phyloP scores from a whole-genome alignment of 2,329 filamentous ascomycete genomes.

The Chaetomium sp. region DNA sequence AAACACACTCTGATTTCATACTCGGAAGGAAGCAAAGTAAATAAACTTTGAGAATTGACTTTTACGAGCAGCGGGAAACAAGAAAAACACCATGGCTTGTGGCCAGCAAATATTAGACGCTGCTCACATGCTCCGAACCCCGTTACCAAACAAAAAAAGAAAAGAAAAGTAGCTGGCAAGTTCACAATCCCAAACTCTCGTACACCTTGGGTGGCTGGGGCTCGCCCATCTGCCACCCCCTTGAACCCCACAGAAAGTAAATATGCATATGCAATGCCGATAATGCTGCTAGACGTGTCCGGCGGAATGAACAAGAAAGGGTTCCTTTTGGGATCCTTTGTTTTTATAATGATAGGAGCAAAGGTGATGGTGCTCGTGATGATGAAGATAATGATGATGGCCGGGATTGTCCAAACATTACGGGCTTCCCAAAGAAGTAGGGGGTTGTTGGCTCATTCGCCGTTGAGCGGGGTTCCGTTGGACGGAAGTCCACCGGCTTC shows the following conservation, averaged over 20 bases:
- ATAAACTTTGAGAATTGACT: too few species aligned
- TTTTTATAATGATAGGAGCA: not conserved
- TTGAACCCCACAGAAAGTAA: not conserved
- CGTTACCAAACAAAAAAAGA: too few species aligned
- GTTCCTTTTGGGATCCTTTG: not conserved
- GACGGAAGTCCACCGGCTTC: constrained; percentile 34
- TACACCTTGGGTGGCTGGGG: not conserved
- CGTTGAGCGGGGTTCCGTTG: constrained; percentile 37
- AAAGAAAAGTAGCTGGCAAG: too few species aligned
- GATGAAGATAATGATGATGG: too few species aligned
- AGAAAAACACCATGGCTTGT: too few species aligned
- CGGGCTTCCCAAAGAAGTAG: not conserved
- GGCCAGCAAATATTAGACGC: too few species aligned
- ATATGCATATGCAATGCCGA: not conserved
- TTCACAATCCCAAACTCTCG: not conserved
- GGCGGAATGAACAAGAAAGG: not conserved
- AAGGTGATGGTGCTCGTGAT: not conserved
- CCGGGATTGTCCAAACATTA: not conserved
- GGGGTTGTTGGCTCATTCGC: constrained; percentile 24
- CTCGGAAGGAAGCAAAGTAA: too few species aligned
- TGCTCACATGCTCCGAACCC: too few species aligned
- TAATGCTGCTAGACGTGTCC: not conserved
- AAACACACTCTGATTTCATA: too few species aligned
- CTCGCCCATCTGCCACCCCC: not conserved
- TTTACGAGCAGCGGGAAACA: too few species aligned